These are phyloP conservation scores for Phaeosphaeria sp. DNA, from an alignment of 2,329 filamentous ascomycete species.

Conservation along the genomic window DNA sequence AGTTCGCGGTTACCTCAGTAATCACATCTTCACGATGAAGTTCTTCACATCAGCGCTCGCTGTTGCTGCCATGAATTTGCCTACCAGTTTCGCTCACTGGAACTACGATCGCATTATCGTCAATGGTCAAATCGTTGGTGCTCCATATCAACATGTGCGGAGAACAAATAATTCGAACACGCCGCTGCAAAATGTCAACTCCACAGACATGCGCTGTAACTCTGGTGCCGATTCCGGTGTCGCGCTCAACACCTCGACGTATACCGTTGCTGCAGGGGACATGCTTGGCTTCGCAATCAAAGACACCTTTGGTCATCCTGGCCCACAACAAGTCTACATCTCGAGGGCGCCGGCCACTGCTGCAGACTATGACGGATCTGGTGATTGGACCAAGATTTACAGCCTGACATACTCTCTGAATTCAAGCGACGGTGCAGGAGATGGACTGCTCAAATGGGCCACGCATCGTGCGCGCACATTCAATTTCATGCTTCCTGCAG, in stretches of 20 bases:
- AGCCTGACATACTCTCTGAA: slow-evolving; percentile 32
- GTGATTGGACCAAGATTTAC: slow-evolving; percentile 37
- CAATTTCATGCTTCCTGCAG: slow-evolving; percentile 47
- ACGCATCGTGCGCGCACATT: slow-evolving; percentile 32
- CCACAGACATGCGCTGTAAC: slow-evolving; percentile 35
- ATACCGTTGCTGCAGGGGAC: slow-evolving; percentile 45
- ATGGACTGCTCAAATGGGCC: slow-evolving; percentile 29
- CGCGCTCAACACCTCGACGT: slow-evolving; percentile 27
- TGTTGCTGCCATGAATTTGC: slow-evolving; percentile 3
- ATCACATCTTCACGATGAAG: slow-evolving; percentile 3
- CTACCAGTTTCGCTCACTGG: slow-evolving; percentile 24
- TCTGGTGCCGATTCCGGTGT: slow-evolving; percentile 19
- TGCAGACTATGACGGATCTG: slow-evolving; percentile 27
- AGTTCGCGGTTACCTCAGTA: not conserved
- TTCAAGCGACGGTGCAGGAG: slow-evolving; percentile 37
- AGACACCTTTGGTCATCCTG: slow-evolving; percentile 50
- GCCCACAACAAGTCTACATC: slow-evolving; percentile 35
- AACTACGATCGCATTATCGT: slow-evolving; percentile 38
- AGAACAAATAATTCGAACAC: slow-evolving; percentile 30
- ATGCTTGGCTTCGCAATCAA: slow-evolving; percentile 56
- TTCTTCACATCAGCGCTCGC: slow-evolving; percentile 2
- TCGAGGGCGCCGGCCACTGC: slow-evolving; percentile 27
- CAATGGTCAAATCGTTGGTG: slow-evolving; percentile 29
- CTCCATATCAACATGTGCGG: slow-evolving; percentile 33
- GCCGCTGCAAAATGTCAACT: slow-evolving; percentile 31